phyloP scores from a whole-genome alignment of 2,329 filamentous ascomycete species.

The Aspergillus sp. region DNA sequence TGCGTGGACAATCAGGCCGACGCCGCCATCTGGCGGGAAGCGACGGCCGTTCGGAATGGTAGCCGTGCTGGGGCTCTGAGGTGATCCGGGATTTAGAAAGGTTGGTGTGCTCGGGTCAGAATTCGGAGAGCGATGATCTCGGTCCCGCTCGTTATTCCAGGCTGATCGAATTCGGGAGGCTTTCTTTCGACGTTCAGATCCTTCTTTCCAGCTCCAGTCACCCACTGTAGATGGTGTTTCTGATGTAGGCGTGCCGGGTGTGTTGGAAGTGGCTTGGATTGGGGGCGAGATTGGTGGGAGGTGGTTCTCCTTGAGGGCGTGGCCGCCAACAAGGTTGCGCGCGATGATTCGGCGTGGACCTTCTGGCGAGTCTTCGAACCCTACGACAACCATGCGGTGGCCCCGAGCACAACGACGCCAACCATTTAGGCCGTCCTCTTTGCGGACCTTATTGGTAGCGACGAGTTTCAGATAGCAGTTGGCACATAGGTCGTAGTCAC shows the following conservation, averaged over 20 bases:
- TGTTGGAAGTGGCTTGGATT: slow-evolving; percentile 25
- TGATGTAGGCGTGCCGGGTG: slow-evolving; percentile 23
- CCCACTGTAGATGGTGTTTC: slow-evolving; percentile 32
- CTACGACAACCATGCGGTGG: slow-evolving; percentile 83
- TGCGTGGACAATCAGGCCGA: slow-evolving; percentile 67
- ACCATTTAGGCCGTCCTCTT: slow-evolving; percentile 75
- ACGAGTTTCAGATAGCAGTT: slow-evolving; percentile 75
- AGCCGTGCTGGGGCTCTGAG: slow-evolving; percentile 5
- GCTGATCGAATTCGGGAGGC: slow-evolving; percentile 37
- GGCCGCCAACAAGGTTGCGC: slow-evolving; percentile 77
- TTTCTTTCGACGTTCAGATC: slow-evolving; percentile 43
- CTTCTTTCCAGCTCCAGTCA: slow-evolving; percentile 51
- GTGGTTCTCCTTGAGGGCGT: slow-evolving; percentile 66
- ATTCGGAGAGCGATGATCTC: slow-evolving; percentile 13
- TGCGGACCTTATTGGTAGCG: slow-evolving; percentile 65
- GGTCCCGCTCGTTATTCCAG: slow-evolving; percentile 14
- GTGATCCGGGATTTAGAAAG: slow-evolving; percentile 2
- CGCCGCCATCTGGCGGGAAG: slow-evolving; percentile 77
- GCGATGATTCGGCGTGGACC: slow-evolving; percentile 71
- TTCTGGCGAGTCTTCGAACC: slow-evolving; percentile 70
- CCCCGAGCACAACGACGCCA: slow-evolving; percentile 82
- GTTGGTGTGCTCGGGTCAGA: slow-evolving; percentile 30
- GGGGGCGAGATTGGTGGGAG: slow-evolving; percentile 29
- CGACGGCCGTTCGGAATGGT: slow-evolving; percentile 25
- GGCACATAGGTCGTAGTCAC: slow-evolving; percentile 87